Base-by-base conservation (phyloP, 768 basidiomycete genomes). In the Tylopilus plumbeoviolaceoides region DNA sequence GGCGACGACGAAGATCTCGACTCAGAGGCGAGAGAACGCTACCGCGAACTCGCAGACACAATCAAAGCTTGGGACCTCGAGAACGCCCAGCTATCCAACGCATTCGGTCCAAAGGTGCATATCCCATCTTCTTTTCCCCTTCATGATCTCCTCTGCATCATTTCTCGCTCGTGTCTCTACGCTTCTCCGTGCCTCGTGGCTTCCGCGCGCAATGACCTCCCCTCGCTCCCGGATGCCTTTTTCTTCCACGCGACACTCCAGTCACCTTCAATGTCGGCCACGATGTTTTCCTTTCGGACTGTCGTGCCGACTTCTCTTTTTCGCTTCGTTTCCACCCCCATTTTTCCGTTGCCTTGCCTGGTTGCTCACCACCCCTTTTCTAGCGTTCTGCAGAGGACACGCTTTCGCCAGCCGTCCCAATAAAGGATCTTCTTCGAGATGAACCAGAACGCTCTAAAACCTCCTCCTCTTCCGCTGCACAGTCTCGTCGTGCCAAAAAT, bases 401-500 rank as follows among this genome's bases (percentile, higher is more conserved):
- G 9, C 70, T 75, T 49, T 80, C 83, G 5, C 80, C 81, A 23
- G 60, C 69, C 23, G 52, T 73, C 30, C 72, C 69, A 35, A 70
- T 74, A 44, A 67, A 75, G 10, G 84, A 87, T 51, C 72, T 79
- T 47, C 74, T 78, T n/a, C 81, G 78, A 28, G 75, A 78, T 47
- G 87, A 87, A 61, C 82, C 85, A 30, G 69, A 81, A 47, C 83
- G 83, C 52, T 71, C 78, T 30, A 73, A 82, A 23, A 72, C 77
- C 21, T 78, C 84, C 35, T 81, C 86, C n/a, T 83, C 89, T 25
- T 79, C 82, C 21, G 87, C 90, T 17, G 89, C 89, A 20, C 91
- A 92, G 65, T 89, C 89, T 17, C 80, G 92, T 51, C 82, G 93
- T 48, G 90, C 92, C 20, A 92, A 91, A 78, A 94, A 94, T 62